phyloP scores from a whole-genome alignment of 1,284 basidiomycete species.

The Cutaneotrichosporon mucoides region DNA sequence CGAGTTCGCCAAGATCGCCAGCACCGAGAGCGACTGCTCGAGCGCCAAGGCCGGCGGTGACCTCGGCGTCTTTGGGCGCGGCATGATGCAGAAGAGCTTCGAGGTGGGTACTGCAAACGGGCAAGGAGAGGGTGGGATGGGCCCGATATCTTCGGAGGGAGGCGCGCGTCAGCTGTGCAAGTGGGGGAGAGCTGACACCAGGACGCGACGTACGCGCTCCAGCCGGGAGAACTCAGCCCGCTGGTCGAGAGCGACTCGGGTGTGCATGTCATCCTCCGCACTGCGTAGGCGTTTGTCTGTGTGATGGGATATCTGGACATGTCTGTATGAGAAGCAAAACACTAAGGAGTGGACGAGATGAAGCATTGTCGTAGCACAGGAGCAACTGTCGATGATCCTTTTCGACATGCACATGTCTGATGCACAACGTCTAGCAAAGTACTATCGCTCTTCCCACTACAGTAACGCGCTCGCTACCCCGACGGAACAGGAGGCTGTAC shows the following conservation, averaged over 20 bases:
- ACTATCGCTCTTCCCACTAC: too few relatives aligned
- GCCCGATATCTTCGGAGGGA: too few relatives aligned
- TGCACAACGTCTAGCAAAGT: too few relatives aligned
- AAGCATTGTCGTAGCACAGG: too few relatives aligned
- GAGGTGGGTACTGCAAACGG: slow-evolving; percentile 53
- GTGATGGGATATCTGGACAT: neutral
- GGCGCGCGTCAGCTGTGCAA: neutral
- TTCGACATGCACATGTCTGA: too few relatives aligned
- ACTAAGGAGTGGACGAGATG: too few relatives aligned
- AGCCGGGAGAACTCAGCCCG: slow-evolving; percentile 79
- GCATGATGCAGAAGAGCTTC: slow-evolving; percentile 97
- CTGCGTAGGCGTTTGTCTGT: slow-evolving; percentile 54
- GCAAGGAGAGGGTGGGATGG: neutral
- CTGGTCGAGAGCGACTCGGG: slow-evolving; percentile 90
- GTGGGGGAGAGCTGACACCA: neutral
- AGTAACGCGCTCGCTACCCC: too few relatives aligned
- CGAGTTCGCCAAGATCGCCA: slow-evolving; percentile 72
- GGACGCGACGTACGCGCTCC: slow-evolving; percentile 76
- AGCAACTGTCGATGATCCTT: too few relatives aligned
- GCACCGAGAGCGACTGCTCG: slow-evolving; percentile 76
- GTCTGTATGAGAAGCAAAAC: too few relatives aligned
- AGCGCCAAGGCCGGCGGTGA: slow-evolving; percentile 77
- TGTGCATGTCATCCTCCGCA: slow-evolving; percentile 91
- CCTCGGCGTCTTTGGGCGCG: slow-evolving; percentile 76
- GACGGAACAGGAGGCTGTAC: too few relatives aligned